A percentile compares a stretch with the other conserved stretches of the same genome.
Conservation (phyloP, 1,284 basidiomycete genomes). For the Mycena sp. region DNA sequence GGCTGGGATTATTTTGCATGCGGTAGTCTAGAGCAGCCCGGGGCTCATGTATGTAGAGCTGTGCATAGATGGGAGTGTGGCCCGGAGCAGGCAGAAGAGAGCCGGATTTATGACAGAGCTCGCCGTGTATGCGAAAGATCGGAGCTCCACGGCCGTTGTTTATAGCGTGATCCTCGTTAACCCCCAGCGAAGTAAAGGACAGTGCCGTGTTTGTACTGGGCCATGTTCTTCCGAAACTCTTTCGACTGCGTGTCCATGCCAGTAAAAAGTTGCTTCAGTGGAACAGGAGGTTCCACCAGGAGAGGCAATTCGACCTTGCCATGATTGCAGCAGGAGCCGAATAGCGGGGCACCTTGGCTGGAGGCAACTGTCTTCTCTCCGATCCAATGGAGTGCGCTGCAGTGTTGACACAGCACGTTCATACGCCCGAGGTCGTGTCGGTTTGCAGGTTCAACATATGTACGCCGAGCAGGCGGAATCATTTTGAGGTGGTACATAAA, state of each 20-base stretch:
- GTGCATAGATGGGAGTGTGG: conserved; percentile 42
- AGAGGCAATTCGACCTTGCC: conserved; percentile 35
- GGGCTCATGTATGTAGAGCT: conserved; percentile 52
- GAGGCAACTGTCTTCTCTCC: conserved; percentile 31
- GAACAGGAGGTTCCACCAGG: conserved; percentile 29
- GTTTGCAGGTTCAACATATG: conserved; percentile 8
- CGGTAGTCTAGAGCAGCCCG: conserved; percentile 36
- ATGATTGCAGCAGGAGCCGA: conserved; percentile 40
- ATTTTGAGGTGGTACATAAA: too few species aligned
- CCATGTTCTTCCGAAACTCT: conserved; percentile 40
- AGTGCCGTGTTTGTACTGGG: conserved; percentile 50
- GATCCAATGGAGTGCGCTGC: conserved; percentile 36
- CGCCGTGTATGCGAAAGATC: conserved; percentile 48
- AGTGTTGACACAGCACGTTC: conserved; percentile 34
- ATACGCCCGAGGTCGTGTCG: conserved; percentile 32
- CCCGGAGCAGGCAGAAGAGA: conserved; percentile 39
- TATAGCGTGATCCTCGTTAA: conserved; percentile 39
- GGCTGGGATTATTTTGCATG: conserved; percentile 35
- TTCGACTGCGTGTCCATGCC: conserved; percentile 16
- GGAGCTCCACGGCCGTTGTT: conserved; percentile 41
- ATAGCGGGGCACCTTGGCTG: not conserved
- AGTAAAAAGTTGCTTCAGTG: conserved; percentile 33
- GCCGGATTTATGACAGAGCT: conserved; percentile 47
- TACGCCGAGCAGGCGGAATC: not conserved
- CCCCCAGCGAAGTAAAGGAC: conserved; percentile 52